A percentile compares a stretch with the other conserved stretches of the same genome.
Conservation (phyloP, 208 protist genomes). For the Acanthamoeba lenticulata region DNA sequence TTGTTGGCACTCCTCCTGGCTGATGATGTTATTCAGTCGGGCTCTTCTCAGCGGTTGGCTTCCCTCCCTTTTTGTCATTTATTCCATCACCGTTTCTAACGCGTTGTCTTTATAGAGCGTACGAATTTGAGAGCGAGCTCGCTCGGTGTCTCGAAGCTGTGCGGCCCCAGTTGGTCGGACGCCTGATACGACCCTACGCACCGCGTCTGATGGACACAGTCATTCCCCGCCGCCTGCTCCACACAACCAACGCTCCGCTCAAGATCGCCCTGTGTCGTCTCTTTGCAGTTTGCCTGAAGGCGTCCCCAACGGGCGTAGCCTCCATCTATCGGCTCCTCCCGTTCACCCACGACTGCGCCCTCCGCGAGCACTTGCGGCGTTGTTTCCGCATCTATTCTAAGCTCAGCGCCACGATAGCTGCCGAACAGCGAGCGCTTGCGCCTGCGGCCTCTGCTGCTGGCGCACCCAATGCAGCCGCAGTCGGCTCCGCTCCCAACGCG, state of each 20-base stretch:
- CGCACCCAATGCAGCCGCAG: not conserved
- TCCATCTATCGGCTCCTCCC: not conserved
- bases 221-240: not conserved
- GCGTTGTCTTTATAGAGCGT: not conserved
- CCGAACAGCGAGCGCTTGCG: not conserved
- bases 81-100: not conserved
- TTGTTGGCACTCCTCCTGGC: not conserved
- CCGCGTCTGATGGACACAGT: not conserved
- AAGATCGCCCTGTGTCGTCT: not conserved
- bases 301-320: not conserved
- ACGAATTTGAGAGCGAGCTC: not conserved
- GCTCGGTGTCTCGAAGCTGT: not conserved
- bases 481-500: not conserved
- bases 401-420: not conserved
- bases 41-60: not conserved
- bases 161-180: not conserved
- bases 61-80: too few species aligned
- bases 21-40: not conserved
- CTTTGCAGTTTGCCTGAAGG: constrained; percentile 5
- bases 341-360: not conserved
- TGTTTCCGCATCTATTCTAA: constrained; percentile 51
- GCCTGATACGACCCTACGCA: constrained; percentile 27
- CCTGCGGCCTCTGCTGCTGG: not conserved
- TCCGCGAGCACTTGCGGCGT: not conserved
- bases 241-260: not conserved